Percentiles rank a stretch among this genome's conserved stretches.
Evolutionary conservation across 441 rosid genomes (phyloP).

Genomic region (Erysimum pusillum): DNA sequence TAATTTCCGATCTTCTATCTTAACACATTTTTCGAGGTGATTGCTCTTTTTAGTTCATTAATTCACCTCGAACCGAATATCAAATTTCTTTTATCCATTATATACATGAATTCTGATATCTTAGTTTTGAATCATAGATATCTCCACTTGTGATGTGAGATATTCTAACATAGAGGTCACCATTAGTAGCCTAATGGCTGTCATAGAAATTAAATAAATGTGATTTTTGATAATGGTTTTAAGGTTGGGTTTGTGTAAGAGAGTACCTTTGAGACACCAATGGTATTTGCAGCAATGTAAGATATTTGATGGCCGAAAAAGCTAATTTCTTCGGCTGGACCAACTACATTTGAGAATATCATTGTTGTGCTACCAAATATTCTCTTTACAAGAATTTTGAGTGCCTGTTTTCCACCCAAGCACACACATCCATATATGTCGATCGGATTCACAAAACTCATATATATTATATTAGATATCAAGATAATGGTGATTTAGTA

Average conservation of each 20-base stretch:
- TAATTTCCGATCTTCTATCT: no score
- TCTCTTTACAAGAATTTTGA: conserved; percentile 50
- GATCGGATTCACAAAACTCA: not conserved
- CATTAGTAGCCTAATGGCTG: not conserved
- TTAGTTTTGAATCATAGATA: not conserved
- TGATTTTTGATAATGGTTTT: not conserved
- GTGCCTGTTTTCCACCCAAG: conserved; percentile 47
- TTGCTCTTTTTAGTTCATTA: no score
- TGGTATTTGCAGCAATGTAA: conserved; percentile 68
- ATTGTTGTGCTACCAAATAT: conserved; percentile 58
- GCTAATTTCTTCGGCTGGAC: conserved; percentile 75
- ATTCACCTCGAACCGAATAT: no score
- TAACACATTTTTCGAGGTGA: no score
- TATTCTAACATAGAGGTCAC: not conserved
- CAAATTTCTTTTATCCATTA: no score
- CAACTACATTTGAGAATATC: conserved; percentile 67
- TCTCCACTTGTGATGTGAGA: no score
- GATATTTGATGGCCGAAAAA: conserved; percentile 69
- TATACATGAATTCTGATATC: no score
- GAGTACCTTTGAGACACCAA: conserved; percentile 72
- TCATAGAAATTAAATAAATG: not conserved
- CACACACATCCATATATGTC: not conserved
- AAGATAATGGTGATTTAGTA: not conserved
- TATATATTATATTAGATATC: not conserved
- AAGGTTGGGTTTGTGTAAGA: not conserved